Conservation (phyloP, 2,329 filamentous ascomycete species). For the Berkeleyomyces rouxiae region DNA sequence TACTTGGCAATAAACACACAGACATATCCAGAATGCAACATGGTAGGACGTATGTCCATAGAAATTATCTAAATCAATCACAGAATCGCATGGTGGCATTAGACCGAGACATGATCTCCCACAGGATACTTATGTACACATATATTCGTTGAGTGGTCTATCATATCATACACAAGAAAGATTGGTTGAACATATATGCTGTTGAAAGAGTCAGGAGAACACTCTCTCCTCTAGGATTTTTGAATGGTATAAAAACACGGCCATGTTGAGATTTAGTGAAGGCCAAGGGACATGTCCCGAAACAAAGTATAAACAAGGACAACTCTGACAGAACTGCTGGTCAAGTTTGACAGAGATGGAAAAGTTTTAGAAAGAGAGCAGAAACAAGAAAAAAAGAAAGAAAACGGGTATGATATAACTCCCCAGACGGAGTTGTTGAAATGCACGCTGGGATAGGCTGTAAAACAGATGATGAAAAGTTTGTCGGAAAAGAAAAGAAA, state of each 20-base stretch:
- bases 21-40: neutral
- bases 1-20: neutral
- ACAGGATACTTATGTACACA: neutral
- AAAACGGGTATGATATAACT: neutral
- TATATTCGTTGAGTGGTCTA: neutral
- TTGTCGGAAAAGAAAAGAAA: conserved; percentile 6
- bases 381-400: neutral
- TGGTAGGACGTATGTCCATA: neutral
- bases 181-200: neutral
- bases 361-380: neutral
- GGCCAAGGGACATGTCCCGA: neutral
- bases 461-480: neutral
- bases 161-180: neutral
- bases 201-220: neutral
- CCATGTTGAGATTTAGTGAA: neutral
- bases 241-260: neutral
- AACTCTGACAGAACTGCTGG: neutral
- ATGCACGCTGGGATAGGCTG: conserved; percentile 3
- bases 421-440: conserved; percentile 3
- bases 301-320: neutral
- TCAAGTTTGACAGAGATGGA: neutral
- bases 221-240: neutral
- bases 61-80: no score
- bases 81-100: no score
- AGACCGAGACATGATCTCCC: neutral